Conservation (phyloP, 2,329 filamentous ascomycete species). For the Kalmusia sp. region DNA sequence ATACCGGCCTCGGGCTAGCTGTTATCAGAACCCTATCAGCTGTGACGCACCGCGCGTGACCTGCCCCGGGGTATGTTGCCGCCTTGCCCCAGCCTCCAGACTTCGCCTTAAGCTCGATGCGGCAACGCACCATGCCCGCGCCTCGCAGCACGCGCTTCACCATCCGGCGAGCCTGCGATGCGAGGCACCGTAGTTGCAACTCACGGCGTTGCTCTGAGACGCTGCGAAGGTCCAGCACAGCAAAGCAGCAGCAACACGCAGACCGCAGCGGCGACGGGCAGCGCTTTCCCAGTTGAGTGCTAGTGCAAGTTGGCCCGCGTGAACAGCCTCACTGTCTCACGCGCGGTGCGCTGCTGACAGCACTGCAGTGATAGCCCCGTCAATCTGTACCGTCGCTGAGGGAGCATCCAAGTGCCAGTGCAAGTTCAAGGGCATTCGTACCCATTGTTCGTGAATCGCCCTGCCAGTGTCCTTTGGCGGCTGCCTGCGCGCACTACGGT, state of each 20-base stretch:
- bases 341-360: too few species aligned
- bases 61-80: slow-evolving; percentile 8
- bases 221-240: too few species aligned
- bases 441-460: not conserved
- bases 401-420: slow-evolving; percentile 4
- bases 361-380: slow-evolving; percentile 19
- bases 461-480: slow-evolving; percentile 13
- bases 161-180: not conserved
- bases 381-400: not conserved
- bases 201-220: not conserved
- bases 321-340: slow-evolving; percentile 23
- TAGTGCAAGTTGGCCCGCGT: slow-evolving; percentile 20
- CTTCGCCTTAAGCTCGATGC: not conserved
- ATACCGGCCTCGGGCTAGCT: slow-evolving; percentile 33
- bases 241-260: too few species aligned
- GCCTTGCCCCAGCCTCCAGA: slow-evolving; percentile 4
- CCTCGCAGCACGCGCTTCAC: not conserved
- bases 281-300: slow-evolving; percentile 18
- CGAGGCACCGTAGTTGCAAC: not conserved
- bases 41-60: slow-evolving; percentile 27
- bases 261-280: slow-evolving; percentile 4
- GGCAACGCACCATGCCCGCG: not conserved
- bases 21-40: slow-evolving; percentile 9
- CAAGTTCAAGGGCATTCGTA: slow-evolving; percentile 13
- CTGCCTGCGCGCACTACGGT: slow-evolving; percentile 22